Conservation (phyloP, 2,329 filamentous ascomycete species). For the Talaromyces sp. region DNA sequence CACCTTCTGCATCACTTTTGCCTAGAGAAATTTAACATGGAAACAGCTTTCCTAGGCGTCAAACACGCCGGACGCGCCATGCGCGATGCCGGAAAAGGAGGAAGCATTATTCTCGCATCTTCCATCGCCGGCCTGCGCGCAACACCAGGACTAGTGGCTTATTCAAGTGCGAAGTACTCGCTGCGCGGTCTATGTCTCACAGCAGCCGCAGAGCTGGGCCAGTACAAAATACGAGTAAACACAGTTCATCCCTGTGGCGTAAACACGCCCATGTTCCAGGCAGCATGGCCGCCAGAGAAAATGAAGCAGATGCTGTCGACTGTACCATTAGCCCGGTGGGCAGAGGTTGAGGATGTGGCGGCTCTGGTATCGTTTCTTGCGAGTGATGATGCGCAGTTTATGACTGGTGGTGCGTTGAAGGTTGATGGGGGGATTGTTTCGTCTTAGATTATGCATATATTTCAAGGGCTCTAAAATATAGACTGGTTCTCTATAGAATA, state of each 20-base stretch:
- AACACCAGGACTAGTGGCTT: conserved; percentile 30
- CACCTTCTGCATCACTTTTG: conserved; percentile 5
- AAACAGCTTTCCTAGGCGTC: conserved; percentile 29
- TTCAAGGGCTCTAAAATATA: not conserved
- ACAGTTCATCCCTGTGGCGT: conserved; percentile 37
- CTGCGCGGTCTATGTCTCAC: conserved; percentile 32
- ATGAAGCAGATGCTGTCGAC: conserved; percentile 27
- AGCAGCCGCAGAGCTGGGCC: conserved; percentile 34
- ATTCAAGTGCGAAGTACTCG: conserved; percentile 34
- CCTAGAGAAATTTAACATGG: not conserved
- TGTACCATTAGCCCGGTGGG: conserved; percentile 32
- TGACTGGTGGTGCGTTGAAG: conserved; percentile 26
- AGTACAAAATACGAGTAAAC: conserved; percentile 35
- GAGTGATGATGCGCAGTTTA: conserved; percentile 35
- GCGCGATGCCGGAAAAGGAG: conserved; percentile 25
- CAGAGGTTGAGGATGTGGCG: conserved; percentile 33
- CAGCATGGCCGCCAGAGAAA: conserved; percentile 30
- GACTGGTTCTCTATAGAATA: not conserved
- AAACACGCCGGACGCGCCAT: conserved; percentile 32
- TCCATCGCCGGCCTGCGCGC: conserved; percentile 35
- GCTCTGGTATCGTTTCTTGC: conserved; percentile 34
- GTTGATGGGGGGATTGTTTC: conserved; percentile 19
- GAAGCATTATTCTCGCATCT: conserved; percentile 36
- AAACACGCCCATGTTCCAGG: conserved; percentile 30
- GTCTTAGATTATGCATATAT: conserved; percentile 18